A percentile compares a stretch with the other conserved stretches of the same genome.
phyloP scores from a whole-genome alignment of 345 rosid species.

The Melaleuca quinquenervia region DNA sequence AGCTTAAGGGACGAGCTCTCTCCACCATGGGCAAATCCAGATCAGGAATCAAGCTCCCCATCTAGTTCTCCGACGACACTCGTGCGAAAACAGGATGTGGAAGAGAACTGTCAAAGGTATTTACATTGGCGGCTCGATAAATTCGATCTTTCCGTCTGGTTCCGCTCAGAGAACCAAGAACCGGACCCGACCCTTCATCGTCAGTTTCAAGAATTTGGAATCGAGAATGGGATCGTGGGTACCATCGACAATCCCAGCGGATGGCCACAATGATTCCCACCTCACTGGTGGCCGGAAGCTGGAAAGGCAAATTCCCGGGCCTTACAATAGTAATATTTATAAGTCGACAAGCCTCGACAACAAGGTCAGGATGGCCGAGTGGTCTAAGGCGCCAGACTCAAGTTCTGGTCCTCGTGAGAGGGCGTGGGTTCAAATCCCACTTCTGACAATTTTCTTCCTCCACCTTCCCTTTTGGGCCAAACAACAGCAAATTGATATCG shows the following conservation, averaged over 20 bases:
- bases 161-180: no score
- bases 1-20: slow-evolving; percentile 92
- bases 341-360: rapidly evolving
- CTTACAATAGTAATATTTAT: background rate
- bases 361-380: slow-evolving; percentile 24
- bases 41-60: slow-evolving; percentile 61
- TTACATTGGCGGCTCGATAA: background rate
- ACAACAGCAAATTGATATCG: no score
- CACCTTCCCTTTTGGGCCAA: background rate
- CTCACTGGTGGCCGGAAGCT: background rate
- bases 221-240: background rate
- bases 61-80: slow-evolving; percentile 81
- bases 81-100: slow-evolving; percentile 16
- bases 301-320: no score
- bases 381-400: slow-evolving; percentile 39
- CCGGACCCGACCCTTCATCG: no score
- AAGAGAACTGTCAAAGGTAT: background rate
- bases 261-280: background rate
- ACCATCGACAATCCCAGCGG: background rate
- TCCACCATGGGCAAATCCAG: slow-evolving; percentile 49
- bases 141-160: background rate
- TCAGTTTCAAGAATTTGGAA: background rate
- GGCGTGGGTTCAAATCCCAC: slow-evolving; percentile 56
- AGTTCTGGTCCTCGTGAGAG: slow-evolving; percentile 34
- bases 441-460: slow-evolving; percentile 18